Conservation (phyloP, 805 yeast genomes). For the Komagataella ulmi region DNA sequence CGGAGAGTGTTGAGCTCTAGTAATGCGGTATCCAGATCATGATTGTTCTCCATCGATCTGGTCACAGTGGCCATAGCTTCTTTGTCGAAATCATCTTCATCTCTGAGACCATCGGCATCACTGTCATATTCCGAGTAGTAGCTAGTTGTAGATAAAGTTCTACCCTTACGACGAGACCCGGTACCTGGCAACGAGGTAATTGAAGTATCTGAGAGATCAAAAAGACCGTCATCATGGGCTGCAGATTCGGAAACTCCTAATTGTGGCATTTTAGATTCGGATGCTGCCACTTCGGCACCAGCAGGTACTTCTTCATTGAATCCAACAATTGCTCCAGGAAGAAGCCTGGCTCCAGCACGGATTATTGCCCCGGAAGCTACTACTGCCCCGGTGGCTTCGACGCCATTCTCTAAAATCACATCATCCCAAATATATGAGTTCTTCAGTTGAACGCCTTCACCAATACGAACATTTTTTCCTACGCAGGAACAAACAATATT, state of each 20-base stretch:
- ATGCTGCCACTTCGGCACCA: not conserved
- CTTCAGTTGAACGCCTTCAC: conserved; percentile 54
- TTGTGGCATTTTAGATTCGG: not conserved
- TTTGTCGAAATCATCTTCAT: conserved; percentile 64
- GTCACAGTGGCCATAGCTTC: conserved; percentile 94
- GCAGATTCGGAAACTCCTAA: not conserved
- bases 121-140: conserved; percentile 16
- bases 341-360: conserved; percentile 34
- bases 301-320: conserved; percentile 33
- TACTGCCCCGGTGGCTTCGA: conserved; percentile 45
- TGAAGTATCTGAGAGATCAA: conserved; percentile 42
- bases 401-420: conserved; percentile 55
- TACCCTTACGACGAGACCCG: conserved; percentile 11
- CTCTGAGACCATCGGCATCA: conserved; percentile 24
- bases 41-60: conserved; percentile 85
- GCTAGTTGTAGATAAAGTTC: conserved; percentile 21
- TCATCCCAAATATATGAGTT: conserved; percentile 86
- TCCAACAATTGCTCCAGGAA: conserved; percentile 71
- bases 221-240: conserved; percentile 10
- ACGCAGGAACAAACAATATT: conserved; percentile 56
- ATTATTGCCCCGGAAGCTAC: conserved; percentile 55
- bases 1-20: conserved; percentile 87
- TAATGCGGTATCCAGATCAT: conserved; percentile 85
- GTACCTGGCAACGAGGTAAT: conserved; percentile 14
- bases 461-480: conserved; percentile 80